Conservation (phyloP, 176 grass and related monocot species). For the Oryza punctata region DNA sequence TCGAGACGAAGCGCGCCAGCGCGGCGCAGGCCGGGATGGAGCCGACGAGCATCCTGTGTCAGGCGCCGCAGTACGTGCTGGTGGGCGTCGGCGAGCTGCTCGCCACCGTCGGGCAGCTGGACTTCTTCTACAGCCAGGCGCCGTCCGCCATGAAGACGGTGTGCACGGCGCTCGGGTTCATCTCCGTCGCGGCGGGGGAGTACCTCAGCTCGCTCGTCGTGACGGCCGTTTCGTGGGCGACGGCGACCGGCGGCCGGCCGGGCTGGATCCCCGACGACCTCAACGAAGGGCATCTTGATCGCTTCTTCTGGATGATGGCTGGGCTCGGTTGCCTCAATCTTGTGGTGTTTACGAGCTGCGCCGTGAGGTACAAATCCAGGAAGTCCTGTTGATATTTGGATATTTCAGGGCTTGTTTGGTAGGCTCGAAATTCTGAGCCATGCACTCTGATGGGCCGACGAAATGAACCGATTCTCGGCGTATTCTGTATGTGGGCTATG, state of each 20-base stretch:
- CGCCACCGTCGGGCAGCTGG: conserved; percentile 46
- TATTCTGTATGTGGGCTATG: no score
- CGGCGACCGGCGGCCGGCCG: neutral
- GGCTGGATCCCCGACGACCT: conserved; percentile 71
- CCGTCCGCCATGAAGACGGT: conserved; percentile 61
- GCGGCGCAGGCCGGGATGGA: neutral
- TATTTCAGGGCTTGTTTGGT: neutral
- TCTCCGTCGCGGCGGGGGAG: conserved; percentile 45
- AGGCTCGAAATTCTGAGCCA: neutral
- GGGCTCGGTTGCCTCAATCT: conserved; percentile 3
- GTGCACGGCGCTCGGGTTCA: conserved; percentile 54
- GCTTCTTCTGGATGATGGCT: conserved; percentile 41
- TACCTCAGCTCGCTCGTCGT: conserved; percentile 63
- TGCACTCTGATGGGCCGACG: neutral
- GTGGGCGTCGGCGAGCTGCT: conserved; percentile 50
- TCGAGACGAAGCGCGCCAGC: neutral
- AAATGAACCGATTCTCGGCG: no score
- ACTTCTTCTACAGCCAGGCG: conserved; percentile 71
- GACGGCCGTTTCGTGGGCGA: conserved; percentile 29
- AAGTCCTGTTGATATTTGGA: neutral
- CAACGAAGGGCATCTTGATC: conserved; percentile 57
- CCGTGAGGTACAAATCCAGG: neutral
- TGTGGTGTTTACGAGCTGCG: neutral
- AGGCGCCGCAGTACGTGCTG: conserved; percentile 48
- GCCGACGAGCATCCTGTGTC: conserved; percentile 25